Percentiles rank a stretch among this genome's conserved stretches.
These are phyloP conservation scores for Tripterygium wilfordii DNA, from an alignment of 177 flowering plant genomes.

Conservation along the genomic window DNA sequence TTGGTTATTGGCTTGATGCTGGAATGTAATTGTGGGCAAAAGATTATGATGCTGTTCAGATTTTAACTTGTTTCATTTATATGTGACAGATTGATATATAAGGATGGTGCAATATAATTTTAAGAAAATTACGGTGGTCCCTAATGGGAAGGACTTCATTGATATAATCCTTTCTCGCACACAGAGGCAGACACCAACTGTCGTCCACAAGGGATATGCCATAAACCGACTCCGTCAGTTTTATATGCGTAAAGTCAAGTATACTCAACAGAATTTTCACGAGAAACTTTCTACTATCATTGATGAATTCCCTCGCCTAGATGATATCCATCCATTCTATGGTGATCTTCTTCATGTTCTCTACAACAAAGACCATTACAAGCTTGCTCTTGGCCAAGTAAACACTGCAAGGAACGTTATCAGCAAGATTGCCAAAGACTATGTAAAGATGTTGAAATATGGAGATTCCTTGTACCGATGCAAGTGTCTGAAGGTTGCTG, in stretches of 20 bases:
- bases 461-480: constrained; percentile 65
- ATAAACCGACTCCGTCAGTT: constrained; percentile 60
- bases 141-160: constrained; percentile 57
- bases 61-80: not conserved
- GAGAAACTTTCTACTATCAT: constrained; percentile 67
- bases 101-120: constrained; percentile 69
- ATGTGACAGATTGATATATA: not conserved
- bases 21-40: not conserved
- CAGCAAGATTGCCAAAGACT: constrained; percentile 50
- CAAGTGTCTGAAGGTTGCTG: constrained; percentile 60
- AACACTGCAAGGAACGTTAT: constrained; percentile 63
- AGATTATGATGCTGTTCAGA: not conserved
- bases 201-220: constrained; percentile 69
- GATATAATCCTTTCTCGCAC: constrained; percentile 67
- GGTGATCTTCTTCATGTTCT: constrained; percentile 69
- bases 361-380: constrained; percentile 71
- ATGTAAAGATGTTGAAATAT: constrained; percentile 60
- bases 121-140: constrained; percentile 64
- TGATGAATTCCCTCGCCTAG: constrained; percentile 64
- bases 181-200: constrained; percentile 65
- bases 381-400: constrained; percentile 65
- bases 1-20: not conserved
- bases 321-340: constrained; percentile 67
- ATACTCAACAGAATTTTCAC: constrained; percentile 53
- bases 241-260: constrained; percentile 69